Evolutionary conservation across 169 alveolate genomes (phyloP).

Genomic region (Eimeria sp.): DNA sequence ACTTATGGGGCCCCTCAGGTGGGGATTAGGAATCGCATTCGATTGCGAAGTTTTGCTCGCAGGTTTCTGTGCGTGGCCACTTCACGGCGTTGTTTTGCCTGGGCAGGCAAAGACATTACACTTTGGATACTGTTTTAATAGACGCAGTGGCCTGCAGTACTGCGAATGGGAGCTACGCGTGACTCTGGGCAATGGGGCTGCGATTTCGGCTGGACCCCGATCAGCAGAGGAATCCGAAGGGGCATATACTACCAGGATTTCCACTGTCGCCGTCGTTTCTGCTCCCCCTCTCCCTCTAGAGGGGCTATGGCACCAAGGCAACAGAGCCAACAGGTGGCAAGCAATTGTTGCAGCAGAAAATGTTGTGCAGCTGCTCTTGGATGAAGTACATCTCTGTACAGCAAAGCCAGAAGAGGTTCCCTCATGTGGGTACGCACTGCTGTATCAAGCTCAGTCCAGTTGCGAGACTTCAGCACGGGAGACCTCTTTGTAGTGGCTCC

Average conservation of each 20-base stretch:
- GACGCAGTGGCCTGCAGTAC: constrained; percentile 32
- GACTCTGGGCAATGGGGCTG: not conserved
- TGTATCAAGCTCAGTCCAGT: not conserved
- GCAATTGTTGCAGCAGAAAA: constrained; percentile 40
- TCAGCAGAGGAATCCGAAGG: not conserved
- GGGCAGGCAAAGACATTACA: constrained; percentile 26
- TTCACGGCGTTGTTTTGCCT: constrained; percentile 56
- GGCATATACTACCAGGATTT: constrained; percentile 8
- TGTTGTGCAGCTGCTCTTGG: constrained; percentile 33
- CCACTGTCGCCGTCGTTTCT: constrained; percentile 37
- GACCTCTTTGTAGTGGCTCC: not conserved
- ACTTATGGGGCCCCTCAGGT: not conserved
- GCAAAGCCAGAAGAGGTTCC: constrained; percentile 12
- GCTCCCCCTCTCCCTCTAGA: constrained; percentile 34
- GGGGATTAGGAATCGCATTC: too few species aligned
- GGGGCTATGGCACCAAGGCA: constrained; percentile 39
- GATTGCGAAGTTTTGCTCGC: not conserved
- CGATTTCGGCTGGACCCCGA: not conserved
- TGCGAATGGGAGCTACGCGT: constrained; percentile 38
- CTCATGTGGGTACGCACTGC: not conserved
- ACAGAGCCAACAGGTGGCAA: constrained; percentile 8
- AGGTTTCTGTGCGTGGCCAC: constrained; percentile 72
- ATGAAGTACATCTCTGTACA: not conserved
- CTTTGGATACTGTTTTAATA: constrained; percentile 30
- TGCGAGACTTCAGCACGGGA: not conserved